Percentiles rank a stretch among this genome's conserved stretches.
phyloP scores from a whole-genome alignment of 202 grass and related monocot species.

The Carex arenaria region DNA sequence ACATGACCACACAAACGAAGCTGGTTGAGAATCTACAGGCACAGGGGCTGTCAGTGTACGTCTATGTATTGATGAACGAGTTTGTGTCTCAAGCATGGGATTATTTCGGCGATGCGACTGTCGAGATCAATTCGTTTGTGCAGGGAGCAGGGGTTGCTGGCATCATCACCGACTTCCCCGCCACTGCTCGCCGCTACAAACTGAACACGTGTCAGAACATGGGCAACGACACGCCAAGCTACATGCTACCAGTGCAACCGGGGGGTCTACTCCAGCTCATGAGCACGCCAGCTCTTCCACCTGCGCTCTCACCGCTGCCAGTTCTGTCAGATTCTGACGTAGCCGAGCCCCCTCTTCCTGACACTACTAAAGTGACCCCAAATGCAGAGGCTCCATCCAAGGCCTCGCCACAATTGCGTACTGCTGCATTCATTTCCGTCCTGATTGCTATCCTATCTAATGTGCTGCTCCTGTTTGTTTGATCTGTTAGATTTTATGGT shows the following conservation, averaged over 20 bases:
- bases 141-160: constrained; percentile 54
- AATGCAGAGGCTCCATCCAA: constrained; percentile 9
- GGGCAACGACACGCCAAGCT: constrained; percentile 55
- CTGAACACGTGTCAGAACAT: constrained; percentile 63
- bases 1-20: constrained; percentile 35
- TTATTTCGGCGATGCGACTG: constrained; percentile 58
- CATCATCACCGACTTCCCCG: constrained; percentile 77
- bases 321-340: constrained; percentile 53
- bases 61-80: constrained; percentile 64
- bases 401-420: not conserved
- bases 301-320: constrained; percentile 46
- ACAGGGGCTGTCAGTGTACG: constrained; percentile 58
- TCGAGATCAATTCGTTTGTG: constrained; percentile 66
- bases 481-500: constrained; percentile 12
- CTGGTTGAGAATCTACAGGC: constrained; percentile 49
- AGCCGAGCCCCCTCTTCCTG: constrained; percentile 52
- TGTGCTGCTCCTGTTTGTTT: constrained; percentile 6
- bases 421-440: not conserved
- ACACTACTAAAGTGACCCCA: constrained; percentile 25
- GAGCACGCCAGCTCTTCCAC: constrained; percentile 29
- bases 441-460: constrained; percentile 4
- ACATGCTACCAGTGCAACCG: constrained; percentile 39
- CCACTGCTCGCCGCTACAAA: constrained; percentile 66
- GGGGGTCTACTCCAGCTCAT: constrained; percentile 40
- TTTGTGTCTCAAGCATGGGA: constrained; percentile 72